Conservation (phyloP, 805 yeast species). For the Saccharomycopsis amapae region DNA sequence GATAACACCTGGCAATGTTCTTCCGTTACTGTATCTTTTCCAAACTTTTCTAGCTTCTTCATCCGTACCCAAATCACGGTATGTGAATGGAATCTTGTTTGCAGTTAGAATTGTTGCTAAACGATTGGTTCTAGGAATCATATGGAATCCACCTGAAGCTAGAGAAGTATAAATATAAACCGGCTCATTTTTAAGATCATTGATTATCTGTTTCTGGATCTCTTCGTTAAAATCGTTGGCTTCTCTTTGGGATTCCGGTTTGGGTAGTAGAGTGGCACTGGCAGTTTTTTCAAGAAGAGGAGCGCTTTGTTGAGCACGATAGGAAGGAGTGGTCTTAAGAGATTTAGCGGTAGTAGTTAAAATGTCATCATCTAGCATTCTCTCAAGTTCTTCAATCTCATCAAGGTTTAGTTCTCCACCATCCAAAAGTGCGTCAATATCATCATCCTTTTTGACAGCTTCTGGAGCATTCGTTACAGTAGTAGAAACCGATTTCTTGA, state of each 20-base stretch:
- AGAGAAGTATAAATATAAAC: constrained; percentile 77
- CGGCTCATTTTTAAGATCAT: constrained; percentile 42
- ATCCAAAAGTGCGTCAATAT: constrained; percentile 13
- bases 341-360: constrained; percentile 12
- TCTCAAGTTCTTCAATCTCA: constrained; percentile 20
- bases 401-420: constrained; percentile 14
- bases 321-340: constrained; percentile 1
- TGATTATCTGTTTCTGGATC: constrained; percentile 21
- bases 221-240: constrained; percentile 16
- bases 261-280: constrained; percentile 17
- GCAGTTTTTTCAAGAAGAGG: constrained; percentile 13
- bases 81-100: constrained; percentile 57
- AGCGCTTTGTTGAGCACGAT: neutral
- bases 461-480: constrained; percentile 1
- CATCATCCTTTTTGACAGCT: constrained; percentile 8
- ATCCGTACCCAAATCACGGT: constrained; percentile 81
- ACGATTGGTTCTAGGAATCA: constrained; percentile 70
- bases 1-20: constrained; percentile 76
- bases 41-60: constrained; percentile 79
- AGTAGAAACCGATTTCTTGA: constrained; percentile 6
- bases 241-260: constrained; percentile 13
- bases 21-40: constrained; percentile 68
- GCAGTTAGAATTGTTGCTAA: constrained; percentile 69
- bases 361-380: constrained; percentile 17
- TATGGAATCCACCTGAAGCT: constrained; percentile 78